A percentile compares a stretch with the other conserved stretches of the same genome.
Evolutionary conservation across 306 rosid species (phyloP).

Genomic region (Rosa multiflora): DNA sequence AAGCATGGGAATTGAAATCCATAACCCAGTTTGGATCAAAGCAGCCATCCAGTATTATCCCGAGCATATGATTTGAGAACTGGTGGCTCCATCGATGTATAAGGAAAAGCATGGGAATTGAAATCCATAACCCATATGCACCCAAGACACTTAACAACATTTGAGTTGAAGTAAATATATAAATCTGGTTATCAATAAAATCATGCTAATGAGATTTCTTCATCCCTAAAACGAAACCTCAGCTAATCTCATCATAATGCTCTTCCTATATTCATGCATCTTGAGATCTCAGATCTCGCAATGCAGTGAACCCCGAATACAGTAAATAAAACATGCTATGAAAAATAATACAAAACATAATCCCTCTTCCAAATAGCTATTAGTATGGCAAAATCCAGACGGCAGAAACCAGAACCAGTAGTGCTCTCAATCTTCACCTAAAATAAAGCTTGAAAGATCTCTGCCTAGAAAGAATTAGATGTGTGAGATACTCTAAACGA

Average conservation of each 20-base stretch:
- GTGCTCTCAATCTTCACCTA: constrained; percentile 19
- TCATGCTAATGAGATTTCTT: background rate
- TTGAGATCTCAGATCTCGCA: constrained; percentile 3
- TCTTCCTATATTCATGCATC: constrained; percentile 18
- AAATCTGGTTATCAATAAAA: background rate
- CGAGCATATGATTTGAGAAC: background rate
- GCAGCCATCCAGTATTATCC: background rate
- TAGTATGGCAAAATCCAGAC: constrained; percentile 33
- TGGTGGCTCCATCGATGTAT: background rate
- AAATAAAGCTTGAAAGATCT: constrained; percentile 6
- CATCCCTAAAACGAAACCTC: background rate
- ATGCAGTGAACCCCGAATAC: constrained; percentile 13
- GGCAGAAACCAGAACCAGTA: constrained; percentile 23
- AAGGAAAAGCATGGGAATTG: background rate
- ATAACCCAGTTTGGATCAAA: too few species aligned
- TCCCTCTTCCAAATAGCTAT: constrained; percentile 36
- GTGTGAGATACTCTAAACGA: constrained; percentile 9
- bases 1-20: background rate
- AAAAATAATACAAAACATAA: constrained; percentile 16
- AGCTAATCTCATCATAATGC: constrained; percentile 3
- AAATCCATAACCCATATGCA: background rate
- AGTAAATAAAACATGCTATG: constrained; percentile 13
- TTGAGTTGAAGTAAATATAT: background rate
- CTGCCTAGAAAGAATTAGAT: constrained; percentile 28
- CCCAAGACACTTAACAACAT: background rate